Conservation (phyloP, 192 early-diverging fungal genomes). For the Coemansia furcata region DNA sequence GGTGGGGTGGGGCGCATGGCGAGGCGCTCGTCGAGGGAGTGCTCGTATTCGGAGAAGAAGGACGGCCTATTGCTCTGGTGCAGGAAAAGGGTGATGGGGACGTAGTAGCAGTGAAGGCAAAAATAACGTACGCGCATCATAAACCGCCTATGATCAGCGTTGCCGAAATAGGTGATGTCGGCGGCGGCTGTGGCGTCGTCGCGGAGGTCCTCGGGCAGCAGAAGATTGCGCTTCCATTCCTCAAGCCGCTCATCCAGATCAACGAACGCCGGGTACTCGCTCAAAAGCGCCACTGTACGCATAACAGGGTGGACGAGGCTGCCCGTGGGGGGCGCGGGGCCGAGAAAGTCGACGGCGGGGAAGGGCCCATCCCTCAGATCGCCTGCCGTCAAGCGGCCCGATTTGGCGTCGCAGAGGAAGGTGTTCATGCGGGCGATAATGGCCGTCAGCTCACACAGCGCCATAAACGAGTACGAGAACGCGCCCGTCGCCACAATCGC, state of each 20-base stretch:
- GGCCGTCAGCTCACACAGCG: slow-evolving; percentile 50
- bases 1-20: not conserved
- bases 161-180: slow-evolving; percentile 50
- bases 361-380: slow-evolving; percentile 18
- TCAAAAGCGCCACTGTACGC: slow-evolving; percentile 30
- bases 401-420: slow-evolving; percentile 47
- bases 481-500: slow-evolving; percentile 50
- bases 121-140: slow-evolving; percentile 56
- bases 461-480: slow-evolving; percentile 54
- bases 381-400: slow-evolving; percentile 23
- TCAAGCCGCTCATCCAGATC: slow-evolving; percentile 43
- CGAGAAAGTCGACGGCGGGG: slow-evolving; percentile 44
- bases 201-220: slow-evolving; percentile 49
- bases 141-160: slow-evolving; percentile 50
- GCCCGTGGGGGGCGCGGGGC: slow-evolving; percentile 4
- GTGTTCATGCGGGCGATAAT: slow-evolving; percentile 43
- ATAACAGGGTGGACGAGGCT: slow-evolving; percentile 30
- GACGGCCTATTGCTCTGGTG: slow-evolving; percentile 52
- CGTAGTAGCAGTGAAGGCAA: slow-evolving; percentile 53
- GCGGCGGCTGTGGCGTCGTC: slow-evolving; percentile 42
- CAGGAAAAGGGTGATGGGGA: slow-evolving; percentile 45
- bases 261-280: slow-evolving; percentile 42
- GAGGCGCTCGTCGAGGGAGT: slow-evolving; percentile 27
- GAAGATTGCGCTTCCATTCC: slow-evolving; percentile 40
- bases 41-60: slow-evolving; percentile 55